Evolutionary conservation across 2,329 filamentous ascomycete species (phyloP).

Genomic region (Neophaeococcomyces mojaviensis): DNA sequence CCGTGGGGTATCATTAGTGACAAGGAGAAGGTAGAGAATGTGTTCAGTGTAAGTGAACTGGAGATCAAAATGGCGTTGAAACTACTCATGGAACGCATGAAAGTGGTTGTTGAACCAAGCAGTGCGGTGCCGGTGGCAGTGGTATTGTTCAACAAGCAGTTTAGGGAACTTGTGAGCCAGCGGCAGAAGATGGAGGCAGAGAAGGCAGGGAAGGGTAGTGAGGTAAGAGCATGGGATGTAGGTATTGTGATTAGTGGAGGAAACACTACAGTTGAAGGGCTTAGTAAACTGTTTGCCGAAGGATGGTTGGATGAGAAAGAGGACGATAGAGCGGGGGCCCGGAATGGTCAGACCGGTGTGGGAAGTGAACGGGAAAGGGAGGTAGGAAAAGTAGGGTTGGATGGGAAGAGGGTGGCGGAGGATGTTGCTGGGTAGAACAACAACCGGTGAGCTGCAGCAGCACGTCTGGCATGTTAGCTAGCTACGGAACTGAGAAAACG

Average conservation of each 20-base stretch:
- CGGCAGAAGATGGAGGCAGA: constrained; percentile 34
- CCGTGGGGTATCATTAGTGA: constrained; percentile 75
- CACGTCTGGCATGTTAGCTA: no score
- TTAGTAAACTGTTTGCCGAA: constrained; percentile 46
- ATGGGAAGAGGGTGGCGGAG: constrained; percentile 18
- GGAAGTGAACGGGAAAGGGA: constrained; percentile 11
- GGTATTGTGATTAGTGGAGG: constrained; percentile 57
- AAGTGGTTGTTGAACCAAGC: constrained; percentile 84
- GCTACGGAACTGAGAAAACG: no score
- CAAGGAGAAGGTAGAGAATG: constrained; percentile 57
- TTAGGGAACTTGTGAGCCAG: constrained; percentile 53
- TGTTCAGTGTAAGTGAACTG: constrained; percentile 70
- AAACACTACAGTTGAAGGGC: constrained; percentile 57
- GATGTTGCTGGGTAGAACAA: constrained; percentile 21
- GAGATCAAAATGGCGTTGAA: constrained; percentile 72
- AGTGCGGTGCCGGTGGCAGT: constrained; percentile 77
- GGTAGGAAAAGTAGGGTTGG: constrained; percentile 13
- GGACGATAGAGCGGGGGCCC: constrained; percentile 13
- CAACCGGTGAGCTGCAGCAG: no score
- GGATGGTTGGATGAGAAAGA: constrained; percentile 3
- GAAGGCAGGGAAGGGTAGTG: constrained; percentile 48
- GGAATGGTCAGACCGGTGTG: constrained; percentile 13
- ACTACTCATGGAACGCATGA: constrained; percentile 77
- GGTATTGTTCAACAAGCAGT: constrained; percentile 77
- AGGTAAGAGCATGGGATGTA: constrained; percentile 65